Evolutionary conservation across 495 filamentous ascomycete species (phyloP).

Genomic region (Trichoderma virens): DNA sequence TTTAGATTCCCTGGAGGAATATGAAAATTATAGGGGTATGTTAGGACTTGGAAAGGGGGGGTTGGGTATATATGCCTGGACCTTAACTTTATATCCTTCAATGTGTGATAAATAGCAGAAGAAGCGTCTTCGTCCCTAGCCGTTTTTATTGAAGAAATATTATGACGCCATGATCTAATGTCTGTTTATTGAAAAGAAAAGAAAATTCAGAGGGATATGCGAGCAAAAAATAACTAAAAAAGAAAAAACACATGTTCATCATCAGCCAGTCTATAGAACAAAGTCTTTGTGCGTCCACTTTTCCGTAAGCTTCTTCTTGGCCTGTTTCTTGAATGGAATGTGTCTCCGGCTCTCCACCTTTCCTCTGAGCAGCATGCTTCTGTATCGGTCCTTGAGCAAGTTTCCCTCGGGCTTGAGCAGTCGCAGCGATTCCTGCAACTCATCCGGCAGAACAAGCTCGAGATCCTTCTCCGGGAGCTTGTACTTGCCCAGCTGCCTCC

Average conservation of each 20-base stretch:
- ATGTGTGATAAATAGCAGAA: neutral
- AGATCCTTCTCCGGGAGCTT: slow-evolving; percentile 70
- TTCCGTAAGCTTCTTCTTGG: slow-evolving; percentile 71
- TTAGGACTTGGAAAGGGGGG: neutral
- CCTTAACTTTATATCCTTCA: neutral
- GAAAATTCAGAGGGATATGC: neutral
- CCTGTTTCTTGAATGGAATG: slow-evolving; percentile 69
- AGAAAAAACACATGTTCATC: neutral
- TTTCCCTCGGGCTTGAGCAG: slow-evolving; percentile 91
- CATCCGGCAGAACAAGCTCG: slow-evolving; percentile 86
- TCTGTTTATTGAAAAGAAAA: neutral
- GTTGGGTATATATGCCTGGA: too few species aligned
- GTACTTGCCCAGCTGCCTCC: slow-evolving; percentile 68
- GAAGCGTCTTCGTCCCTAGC: neutral
- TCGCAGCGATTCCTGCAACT: slow-evolving; percentile 84
- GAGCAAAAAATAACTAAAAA: neutral
- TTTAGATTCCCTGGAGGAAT: neutral
- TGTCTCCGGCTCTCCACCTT: slow-evolving; percentile 78
- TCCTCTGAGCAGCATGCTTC: slow-evolving; percentile 78
- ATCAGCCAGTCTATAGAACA: slow-evolving; percentile 23
- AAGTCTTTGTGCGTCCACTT: slow-evolving; percentile 98
- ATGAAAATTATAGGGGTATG: neutral
- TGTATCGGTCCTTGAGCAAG: slow-evolving; percentile 81
- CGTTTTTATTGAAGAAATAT: neutral
- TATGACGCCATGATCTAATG: neutral